Evolutionary conservation across 1,139 yeast genomes (phyloP), one percentile per base, ranked within the genome.

Genomic region (Yamadazyma atmosphaerica): DNA sequence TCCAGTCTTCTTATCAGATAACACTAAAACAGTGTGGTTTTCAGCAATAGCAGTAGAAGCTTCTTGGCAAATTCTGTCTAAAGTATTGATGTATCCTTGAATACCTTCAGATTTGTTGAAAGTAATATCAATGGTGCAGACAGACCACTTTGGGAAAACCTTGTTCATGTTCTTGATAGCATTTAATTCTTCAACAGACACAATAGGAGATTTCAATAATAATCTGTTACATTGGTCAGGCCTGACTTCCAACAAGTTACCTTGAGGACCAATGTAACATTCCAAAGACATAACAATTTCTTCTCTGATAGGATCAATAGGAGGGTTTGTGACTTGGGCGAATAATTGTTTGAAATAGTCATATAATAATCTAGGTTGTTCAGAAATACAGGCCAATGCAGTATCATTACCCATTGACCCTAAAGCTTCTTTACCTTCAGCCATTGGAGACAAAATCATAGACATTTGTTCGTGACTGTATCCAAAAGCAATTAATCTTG

Each of bases 361-460:
- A 61, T 86, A 92, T 50, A 88, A 72, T 49, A 92, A 71, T 52
- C 85, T 85, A 35, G 98, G 98, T 65, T 89, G 95, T 58, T 87
- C 92, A 34, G 96, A 85, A 50, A 92, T 70, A 67, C 98, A 92
- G 2, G 98, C 98, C 51, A 92, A 74, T n/a, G 98, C 95, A 42
- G 92, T 83, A 60, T 92, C 98, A 60, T 90, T 90, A 75, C 98
- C 98, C 98, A 92, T 92, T 11, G 97, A 89, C 21, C 98, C 98
- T 42, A 92, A 75, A 4, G 97, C 90, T 68, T 92, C 98, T 58
- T 89, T 89, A 45, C 92, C 96, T 52, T 81, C 86, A 32, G 95
- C 98, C 98, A 92, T 92, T 49, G 98, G 98, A 6, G 87, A 95
- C 52, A 92, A 72, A 32, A 92, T 71, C 44, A 87, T 64, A 32